phyloP scores from a whole-genome alignment of 345 rosid genomes.

The Brassica napus region Da-Ae NC_063440.1:25501501-25502000 shows the following conservation, averaged over 20 bases:
- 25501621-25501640: neutral
- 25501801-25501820: slow-evolving; percentile 44
- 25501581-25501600: slow-evolving; percentile 82
- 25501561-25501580: slow-evolving; percentile 52
- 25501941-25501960: neutral
- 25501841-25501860: slow-evolving; percentile 36
- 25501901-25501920: slow-evolving; percentile 34
- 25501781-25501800: slow-evolving; percentile 36
- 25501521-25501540: slow-evolving; percentile 68
- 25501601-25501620: slow-evolving; percentile 54
- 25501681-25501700: neutral
- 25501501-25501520: slow-evolving; percentile 61
- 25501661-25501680: neutral
- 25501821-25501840: slow-evolving; percentile 42
- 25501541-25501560: slow-evolving; percentile 60
- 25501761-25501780: slow-evolving; percentile 14
- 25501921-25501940: neutral
- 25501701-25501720: slow-evolving; percentile 33
- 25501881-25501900: slow-evolving; percentile 36
- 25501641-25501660: neutral
- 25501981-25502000: slow-evolving; percentile 26
- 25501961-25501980: slow-evolving; percentile 2
- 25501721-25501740: slow-evolving; percentile 46
- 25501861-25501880: slow-evolving; percentile 53
- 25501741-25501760: slow-evolving; percentile 45